Percentiles rank a stretch among this genome's conserved stretches.
phyloP scores from a whole-genome alignment of 2,329 filamentous ascomycete species.

The Beauveria australis region DNA sequence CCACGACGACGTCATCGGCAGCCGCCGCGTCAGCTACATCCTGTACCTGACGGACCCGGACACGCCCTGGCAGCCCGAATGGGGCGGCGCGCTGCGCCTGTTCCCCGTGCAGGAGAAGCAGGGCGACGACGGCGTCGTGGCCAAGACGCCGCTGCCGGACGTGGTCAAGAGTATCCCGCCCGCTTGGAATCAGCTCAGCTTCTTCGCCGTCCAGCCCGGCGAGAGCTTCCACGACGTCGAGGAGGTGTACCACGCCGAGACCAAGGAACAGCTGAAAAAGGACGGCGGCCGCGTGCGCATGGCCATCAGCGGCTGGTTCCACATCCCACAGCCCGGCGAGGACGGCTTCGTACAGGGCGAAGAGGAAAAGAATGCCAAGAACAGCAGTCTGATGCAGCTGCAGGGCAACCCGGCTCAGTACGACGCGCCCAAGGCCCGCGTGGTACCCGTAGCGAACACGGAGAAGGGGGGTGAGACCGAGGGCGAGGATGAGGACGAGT shows the following conservation, averaged over 20 bases:
- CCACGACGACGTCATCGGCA: constrained; percentile 99
- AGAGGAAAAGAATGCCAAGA: constrained; percentile 80
- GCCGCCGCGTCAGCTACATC: constrained; percentile 90
- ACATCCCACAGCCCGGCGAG: constrained; percentile 91
- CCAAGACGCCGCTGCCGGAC: constrained; percentile 73
- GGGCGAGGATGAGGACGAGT: constrained; percentile 34
- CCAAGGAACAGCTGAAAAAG: constrained; percentile 50
- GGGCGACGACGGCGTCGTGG: constrained; percentile 58
- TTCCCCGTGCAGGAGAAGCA: constrained; percentile 63
- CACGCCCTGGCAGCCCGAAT: constrained; percentile 78
- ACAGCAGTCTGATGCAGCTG: constrained; percentile 85
- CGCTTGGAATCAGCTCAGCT: constrained; percentile 94
- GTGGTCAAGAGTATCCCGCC: constrained; percentile 78
- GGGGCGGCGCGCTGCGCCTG: constrained; percentile 85
- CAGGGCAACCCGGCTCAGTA: constrained; percentile 88
- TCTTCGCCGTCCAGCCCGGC: constrained; percentile 97
- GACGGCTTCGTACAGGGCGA: constrained; percentile 83
- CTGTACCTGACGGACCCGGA: constrained; percentile 93
- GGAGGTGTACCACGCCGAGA: constrained; percentile 76
- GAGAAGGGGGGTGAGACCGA: constrained; percentile 20
- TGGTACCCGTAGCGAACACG: constrained; percentile 36
- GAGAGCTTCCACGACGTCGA: constrained; percentile 99
- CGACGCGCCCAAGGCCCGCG: constrained; percentile 64
- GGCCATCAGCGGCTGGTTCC: constrained; percentile 98
- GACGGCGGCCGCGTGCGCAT: constrained; percentile 78